These are phyloP conservation scores for Taphrina sp. DNA, from an alignment of 1,139 yeast species.

Conservation along the genomic window DNA sequence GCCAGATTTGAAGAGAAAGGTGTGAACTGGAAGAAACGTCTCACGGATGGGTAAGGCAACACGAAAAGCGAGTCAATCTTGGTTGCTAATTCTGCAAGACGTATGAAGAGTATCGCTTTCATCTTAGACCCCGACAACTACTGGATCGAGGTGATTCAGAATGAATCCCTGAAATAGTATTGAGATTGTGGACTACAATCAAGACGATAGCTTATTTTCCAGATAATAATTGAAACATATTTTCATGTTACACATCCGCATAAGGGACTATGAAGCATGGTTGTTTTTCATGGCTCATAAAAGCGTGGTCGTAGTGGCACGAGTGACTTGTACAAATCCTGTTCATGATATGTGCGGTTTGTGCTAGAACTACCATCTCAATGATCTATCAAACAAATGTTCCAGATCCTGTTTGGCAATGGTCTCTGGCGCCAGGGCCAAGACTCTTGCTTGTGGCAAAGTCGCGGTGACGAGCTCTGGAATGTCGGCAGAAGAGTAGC, in stretches of 20 bases:
- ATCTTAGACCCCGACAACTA: conserved; percentile 46
- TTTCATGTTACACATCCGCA: too few species aligned
- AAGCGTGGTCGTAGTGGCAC: too few species aligned
- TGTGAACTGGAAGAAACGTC: conserved; percentile 72
- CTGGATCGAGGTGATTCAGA: conserved; percentile 55
- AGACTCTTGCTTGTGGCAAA: conserved; percentile 47
- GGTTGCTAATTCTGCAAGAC: too few species aligned
- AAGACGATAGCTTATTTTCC: too few species aligned
- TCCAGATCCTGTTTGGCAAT: conserved; percentile 41
- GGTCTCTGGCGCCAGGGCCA: conserved; percentile 45
- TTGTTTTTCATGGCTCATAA: too few species aligned
- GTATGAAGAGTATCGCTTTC: conserved; percentile 68
- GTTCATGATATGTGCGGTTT: too few species aligned
- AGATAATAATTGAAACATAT: too few species aligned
- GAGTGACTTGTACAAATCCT: too few species aligned
- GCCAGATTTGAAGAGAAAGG: conserved; percentile 53
- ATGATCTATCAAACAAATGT: conserved; percentile 38
- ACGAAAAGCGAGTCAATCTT: too few species aligned
- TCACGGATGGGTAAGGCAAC: conserved; percentile 73
- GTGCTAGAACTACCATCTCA: conserved; percentile 23
- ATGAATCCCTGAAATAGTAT: conserved; percentile 36
- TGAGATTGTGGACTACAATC: too few species aligned
- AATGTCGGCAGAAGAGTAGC: conserved; percentile 44
- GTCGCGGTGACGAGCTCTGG: conserved; percentile 47
- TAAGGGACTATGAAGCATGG: too few species aligned